These are phyloP conservation scores for Emericellopsis terricola DNA, from an alignment of 495 filamentous ascomycete species.

Conservation along the genomic window DNA sequence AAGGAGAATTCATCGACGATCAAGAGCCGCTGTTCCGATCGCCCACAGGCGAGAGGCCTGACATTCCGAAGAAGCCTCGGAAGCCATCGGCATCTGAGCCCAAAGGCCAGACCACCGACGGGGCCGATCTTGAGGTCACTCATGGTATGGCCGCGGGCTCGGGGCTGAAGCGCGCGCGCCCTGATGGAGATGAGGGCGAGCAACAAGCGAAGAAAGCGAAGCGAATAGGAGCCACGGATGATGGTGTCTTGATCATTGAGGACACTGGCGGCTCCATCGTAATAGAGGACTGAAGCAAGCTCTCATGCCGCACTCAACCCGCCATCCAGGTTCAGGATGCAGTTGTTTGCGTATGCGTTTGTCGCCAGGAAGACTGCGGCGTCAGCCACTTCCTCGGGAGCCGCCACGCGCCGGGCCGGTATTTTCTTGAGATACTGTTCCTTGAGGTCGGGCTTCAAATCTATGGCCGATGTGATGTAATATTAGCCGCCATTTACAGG, in stretches of 20 bases:
- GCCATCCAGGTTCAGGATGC: constrained; percentile 72
- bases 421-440: constrained; percentile 4
- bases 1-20: constrained; percentile 18
- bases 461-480: constrained; percentile 10
- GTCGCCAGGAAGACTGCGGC: constrained; percentile 61
- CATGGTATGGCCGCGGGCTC: constrained; percentile 7
- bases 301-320: constrained; percentile 49
- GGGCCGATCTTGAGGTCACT: no score
- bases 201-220: constrained; percentile 25
- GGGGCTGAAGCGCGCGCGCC: constrained; percentile 17
- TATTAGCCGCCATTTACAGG: constrained; percentile 9
- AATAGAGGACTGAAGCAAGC: constrained; percentile 40
- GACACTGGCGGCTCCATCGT: constrained; percentile 53
- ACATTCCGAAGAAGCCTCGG: constrained; percentile 29
- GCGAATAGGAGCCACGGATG: constrained; percentile 10
- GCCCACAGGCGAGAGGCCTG: constrained; percentile 9
- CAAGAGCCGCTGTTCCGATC: background rate
- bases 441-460: constrained; percentile 7
- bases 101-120: no score
- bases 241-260: constrained; percentile 33
- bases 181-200: constrained; percentile 13
- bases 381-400: constrained; percentile 55
- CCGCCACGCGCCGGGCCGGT: background rate
- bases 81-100: constrained; percentile 12
- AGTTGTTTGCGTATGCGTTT: constrained; percentile 70